Evolutionary conservation across 768 basidiomycete genomes (phyloP).

Genomic region (Amyloporia xantha): DNA sequence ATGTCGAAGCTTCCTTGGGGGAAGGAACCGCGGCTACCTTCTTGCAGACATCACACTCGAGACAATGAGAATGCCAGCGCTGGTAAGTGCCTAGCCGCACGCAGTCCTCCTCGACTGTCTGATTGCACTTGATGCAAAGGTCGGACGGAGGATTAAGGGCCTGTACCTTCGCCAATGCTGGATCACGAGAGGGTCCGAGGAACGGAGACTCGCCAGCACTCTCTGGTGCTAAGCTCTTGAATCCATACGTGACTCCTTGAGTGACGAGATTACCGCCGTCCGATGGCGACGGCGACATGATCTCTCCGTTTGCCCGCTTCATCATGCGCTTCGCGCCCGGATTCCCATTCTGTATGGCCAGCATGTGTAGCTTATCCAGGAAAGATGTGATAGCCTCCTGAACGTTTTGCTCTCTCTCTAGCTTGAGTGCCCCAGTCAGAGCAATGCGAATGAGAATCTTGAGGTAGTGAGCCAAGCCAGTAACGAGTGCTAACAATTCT

Average conservation of each 20-base stretch:
- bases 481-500: slow-evolving; percentile 93
- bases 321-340: slow-evolving; percentile 71
- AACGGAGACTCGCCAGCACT: slow-evolving; percentile 88
- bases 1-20: slow-evolving; percentile 45
- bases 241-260: slow-evolving; percentile 86
- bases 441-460: slow-evolving; percentile 99
- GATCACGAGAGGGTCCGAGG: slow-evolving; percentile 37
- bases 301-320: slow-evolving; percentile 67
- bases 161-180: slow-evolving; percentile 42
- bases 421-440: slow-evolving; percentile 88
- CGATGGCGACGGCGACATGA: slow-evolving; percentile 29
- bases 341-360: slow-evolving; percentile 81
- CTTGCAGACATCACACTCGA: slow-evolving; percentile 80
- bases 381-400: slow-evolving; percentile 82
- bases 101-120: slow-evolving; percentile 97
- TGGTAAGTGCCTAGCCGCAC: slow-evolving; percentile 93
- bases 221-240: slow-evolving; percentile 86
- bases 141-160: slow-evolving; percentile 79
- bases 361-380: slow-evolving; percentile 86
- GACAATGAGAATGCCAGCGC: slow-evolving; percentile 92
- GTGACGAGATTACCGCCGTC: slow-evolving; percentile 60
- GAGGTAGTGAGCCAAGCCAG: slow-evolving; percentile 97
- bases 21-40: slow-evolving; percentile 61
- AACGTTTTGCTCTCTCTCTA: slow-evolving; percentile 85
- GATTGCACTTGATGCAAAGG: slow-evolving; percentile 81